Evolutionary conservation across 1,139 yeast species (phyloP).

Genomic region (Sugiyamaella pinicola): DNA sequence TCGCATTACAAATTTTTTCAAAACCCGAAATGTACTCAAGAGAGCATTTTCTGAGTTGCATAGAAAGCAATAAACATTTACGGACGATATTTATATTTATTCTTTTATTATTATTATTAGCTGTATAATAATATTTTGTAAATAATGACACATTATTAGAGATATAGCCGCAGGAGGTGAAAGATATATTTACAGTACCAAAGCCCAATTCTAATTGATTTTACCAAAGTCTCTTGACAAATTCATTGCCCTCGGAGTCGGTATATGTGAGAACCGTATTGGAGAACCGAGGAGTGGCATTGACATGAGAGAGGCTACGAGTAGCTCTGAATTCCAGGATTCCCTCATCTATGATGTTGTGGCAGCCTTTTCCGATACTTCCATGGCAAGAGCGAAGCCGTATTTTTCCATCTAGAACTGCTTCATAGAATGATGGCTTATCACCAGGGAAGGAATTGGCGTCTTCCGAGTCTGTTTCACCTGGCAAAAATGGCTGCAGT

Average conservation of each 20-base stretch:
- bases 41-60: slow-evolving; percentile 10
- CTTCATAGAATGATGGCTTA: slow-evolving; percentile 26
- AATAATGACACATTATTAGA: not conserved
- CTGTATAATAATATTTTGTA: slow-evolving; percentile 3
- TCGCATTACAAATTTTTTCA: slow-evolving; percentile 74
- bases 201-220: not conserved
- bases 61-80: not conserved
- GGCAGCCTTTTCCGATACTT: slow-evolving; percentile 10
- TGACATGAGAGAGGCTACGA: slow-evolving; percentile 28
- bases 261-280: slow-evolving; percentile 22
- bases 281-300: slow-evolving; percentile 28
- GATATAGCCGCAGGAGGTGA: not conserved
- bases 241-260: slow-evolving; percentile 18
- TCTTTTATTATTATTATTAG: not conserved
- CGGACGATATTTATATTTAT: slow-evolving; percentile 3
- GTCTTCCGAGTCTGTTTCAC: slow-evolving; percentile 30
- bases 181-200: not conserved
- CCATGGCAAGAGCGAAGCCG: slow-evolving; percentile 15
- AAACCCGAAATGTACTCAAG: slow-evolving; percentile 51
- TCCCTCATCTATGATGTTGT: slow-evolving; percentile 19
- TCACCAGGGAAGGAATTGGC: slow-evolving; percentile 24
- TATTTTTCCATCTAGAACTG: slow-evolving; percentile 31
- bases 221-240: slow-evolving; percentile 25
- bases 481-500: slow-evolving; percentile 30
- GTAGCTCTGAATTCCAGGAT: slow-evolving; percentile 29